Evolutionary conservation across 2,329 filamentous ascomycete species (phyloP).

Genomic region (Stachybotrys elegans): DNA sequence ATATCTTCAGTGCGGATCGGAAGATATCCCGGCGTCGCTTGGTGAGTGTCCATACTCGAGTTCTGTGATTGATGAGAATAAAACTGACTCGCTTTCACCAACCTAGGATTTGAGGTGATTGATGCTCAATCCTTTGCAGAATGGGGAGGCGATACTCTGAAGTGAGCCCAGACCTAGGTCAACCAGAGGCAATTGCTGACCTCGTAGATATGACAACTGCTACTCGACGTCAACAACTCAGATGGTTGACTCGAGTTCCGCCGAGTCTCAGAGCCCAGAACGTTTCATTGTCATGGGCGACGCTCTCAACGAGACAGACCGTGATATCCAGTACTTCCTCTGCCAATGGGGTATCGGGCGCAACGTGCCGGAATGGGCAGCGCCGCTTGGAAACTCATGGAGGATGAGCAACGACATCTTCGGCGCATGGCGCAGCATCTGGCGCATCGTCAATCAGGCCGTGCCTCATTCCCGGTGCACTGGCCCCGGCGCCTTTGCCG

Average conservation of each 20-base stretch:
- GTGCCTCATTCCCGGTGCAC: slow-evolving; percentile 41
- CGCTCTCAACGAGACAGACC: slow-evolving; percentile 31
- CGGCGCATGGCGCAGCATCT: slow-evolving; percentile 44
- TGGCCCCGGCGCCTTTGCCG: slow-evolving; percentile 40
- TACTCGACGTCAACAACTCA: slow-evolving; percentile 36
- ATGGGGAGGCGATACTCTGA: slow-evolving; percentile 44
- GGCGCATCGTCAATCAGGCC: slow-evolving; percentile 46
- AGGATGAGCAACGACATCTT: slow-evolving; percentile 51
- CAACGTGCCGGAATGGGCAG: slow-evolving; percentile 34
- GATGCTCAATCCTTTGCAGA: slow-evolving; percentile 34
- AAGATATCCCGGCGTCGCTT: slow-evolving; percentile 36
- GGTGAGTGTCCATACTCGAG: slow-evolving; percentile 20
- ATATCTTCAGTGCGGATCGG: slow-evolving; percentile 38
- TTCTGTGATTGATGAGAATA: background rate
- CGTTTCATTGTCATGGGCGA: slow-evolving; percentile 43
- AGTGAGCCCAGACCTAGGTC: too few species aligned
- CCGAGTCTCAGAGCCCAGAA: slow-evolving; percentile 30
- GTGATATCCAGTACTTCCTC: slow-evolving; percentile 41
- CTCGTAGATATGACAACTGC: slow-evolving; percentile 45
- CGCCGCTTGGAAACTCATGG: slow-evolving; percentile 40
- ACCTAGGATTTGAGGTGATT: slow-evolving; percentile 33
- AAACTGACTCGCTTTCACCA: background rate
- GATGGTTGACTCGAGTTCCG: slow-evolving; percentile 35
- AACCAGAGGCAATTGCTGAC: too few species aligned
- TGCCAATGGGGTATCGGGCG: slow-evolving; percentile 49